Evolutionary conservation across 768 basidiomycete genomes (phyloP), one percentile per base, ranked within the genome.

Genomic region (Macrocybe gigantea): DNA sequence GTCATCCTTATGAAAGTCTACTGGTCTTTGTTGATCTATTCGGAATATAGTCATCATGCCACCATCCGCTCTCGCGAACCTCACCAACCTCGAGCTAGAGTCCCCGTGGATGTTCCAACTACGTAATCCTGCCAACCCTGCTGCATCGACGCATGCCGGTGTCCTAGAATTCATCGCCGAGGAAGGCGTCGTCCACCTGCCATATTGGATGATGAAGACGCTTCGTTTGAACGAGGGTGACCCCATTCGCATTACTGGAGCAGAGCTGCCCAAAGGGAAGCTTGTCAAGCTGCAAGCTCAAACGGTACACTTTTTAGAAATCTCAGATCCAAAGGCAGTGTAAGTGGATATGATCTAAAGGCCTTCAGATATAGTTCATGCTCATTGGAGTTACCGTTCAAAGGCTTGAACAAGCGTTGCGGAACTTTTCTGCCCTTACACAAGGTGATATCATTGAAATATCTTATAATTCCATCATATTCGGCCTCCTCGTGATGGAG

Each of bases 131-230:
- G 69, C 71, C 57, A 94, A 87, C 69, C 75, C 77, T 44, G 89
- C 82, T 33, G 88, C 79, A 46, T 93, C 80, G 14, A 98, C 96
- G 1, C 92, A 99, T 62, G 90, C 89, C 1, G 96, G 96, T 73
- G 96, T 99, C 29, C 79, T 99, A 30, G 96, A 99, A 62, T 99
- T 99, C 67, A 97, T 97, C 54, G 95, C 96, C 2, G 87, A 96
- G 48, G 95, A 98, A 65, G 96, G 96, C 9, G 76, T 88, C 10
- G 94, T 94, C 2, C 88, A 98, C 71, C 74, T 99, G 11, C 96
- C 96, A 0, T 88, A 93, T 56, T 99, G 96, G 96, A 95, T 99
- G 90, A 99, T 99, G 95, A 93, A 88, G 71, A 93, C 92, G 5
- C 72, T 99, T 13, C 81, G 91, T 29, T 69, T 99, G 29, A 85